Conservation (phyloP, 2,329 filamentous ascomycete genomes). For the Cordyceps militaris region DNA sequence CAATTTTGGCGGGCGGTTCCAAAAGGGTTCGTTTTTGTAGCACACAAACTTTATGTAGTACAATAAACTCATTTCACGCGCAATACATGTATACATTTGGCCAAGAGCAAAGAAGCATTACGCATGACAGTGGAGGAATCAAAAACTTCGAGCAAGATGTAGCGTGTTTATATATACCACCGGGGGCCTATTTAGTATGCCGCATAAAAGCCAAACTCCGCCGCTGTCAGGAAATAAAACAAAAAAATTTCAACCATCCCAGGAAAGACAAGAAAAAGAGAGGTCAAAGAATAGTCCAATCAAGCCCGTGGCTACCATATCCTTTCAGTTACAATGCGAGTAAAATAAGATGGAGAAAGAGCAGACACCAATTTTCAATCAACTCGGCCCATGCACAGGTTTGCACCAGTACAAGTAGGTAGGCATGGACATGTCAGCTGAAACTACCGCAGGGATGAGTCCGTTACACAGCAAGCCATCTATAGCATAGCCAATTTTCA, state of each 20-base stretch:
- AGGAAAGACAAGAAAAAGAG: neutral
- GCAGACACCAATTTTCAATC: slow-evolving; percentile 7
- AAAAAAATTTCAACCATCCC: slow-evolving; percentile 13
- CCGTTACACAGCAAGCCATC: neutral
- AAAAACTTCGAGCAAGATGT: neutral
- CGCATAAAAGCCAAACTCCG: slow-evolving; percentile 14
- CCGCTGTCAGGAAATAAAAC: slow-evolving; percentile 16
- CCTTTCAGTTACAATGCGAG: slow-evolving; percentile 11
- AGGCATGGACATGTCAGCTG: neutral
- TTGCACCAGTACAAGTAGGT: neutral
- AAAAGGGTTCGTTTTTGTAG: slow-evolving; percentile 61
- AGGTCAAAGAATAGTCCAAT: neutral
- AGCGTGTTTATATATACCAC: slow-evolving; percentile 2
- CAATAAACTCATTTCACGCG: neutral
- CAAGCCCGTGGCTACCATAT: neutral
- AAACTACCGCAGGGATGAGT: neutral
- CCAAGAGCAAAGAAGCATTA: neutral
- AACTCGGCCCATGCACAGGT: neutral
- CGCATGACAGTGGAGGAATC: neutral
- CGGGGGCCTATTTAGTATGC: slow-evolving; percentile 5
- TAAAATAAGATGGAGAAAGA: slow-evolving; percentile 8
- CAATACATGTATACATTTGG: neutral
- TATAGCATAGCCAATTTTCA: neutral
- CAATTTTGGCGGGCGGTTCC: slow-evolving; percentile 76
- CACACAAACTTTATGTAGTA: neutral